phyloP scores from a whole-genome alignment of 257 asterid species.

The Fraxinus pennsylvanica region DNA sequence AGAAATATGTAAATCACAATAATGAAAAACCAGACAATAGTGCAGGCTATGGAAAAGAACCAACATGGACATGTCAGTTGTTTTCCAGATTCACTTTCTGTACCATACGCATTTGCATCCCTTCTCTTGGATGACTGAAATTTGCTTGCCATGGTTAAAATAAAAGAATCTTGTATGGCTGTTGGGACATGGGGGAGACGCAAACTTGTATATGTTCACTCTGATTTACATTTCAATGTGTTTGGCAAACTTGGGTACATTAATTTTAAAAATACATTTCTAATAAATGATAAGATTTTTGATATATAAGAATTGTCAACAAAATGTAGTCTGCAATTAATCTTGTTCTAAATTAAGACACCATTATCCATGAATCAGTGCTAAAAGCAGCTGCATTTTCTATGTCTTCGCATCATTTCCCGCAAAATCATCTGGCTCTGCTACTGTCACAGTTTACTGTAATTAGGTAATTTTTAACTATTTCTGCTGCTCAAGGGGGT shows the following conservation, averaged over 20 bases:
- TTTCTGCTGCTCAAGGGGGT: not conserved
- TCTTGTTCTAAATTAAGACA: not conserved
- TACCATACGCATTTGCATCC: not conserved
- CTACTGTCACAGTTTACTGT: not conserved
- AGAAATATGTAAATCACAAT: constrained; percentile 16
- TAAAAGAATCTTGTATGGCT: constrained; percentile 17
- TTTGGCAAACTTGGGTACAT: too few relatives aligned
- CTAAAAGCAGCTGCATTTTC: constrained; percentile 1
- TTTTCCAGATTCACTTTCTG: constrained; percentile 15
- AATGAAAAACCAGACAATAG: constrained; percentile 47
- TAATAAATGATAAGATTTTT: too few relatives aligned
- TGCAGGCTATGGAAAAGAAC: constrained; percentile 44
- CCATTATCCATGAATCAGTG: constrained; percentile 7
- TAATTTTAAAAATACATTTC: too few relatives aligned
- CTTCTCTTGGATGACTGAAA: not conserved
- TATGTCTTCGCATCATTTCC: constrained; percentile 12
- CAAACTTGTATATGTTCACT: not conserved
- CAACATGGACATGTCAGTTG: constrained; percentile 72
- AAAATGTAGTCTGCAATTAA: not conserved
- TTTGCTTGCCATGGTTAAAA: not conserved
- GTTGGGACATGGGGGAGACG: constrained; percentile 58
- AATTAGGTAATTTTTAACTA: not conserved
- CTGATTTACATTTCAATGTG: too few relatives aligned
- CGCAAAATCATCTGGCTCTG: not conserved
- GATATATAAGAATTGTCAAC: too few relatives aligned